These are phyloP conservation scores for Talaromyces sp. DNA, from an alignment of 2,329 filamentous ascomycete genomes.

Conservation along the genomic window DNA sequence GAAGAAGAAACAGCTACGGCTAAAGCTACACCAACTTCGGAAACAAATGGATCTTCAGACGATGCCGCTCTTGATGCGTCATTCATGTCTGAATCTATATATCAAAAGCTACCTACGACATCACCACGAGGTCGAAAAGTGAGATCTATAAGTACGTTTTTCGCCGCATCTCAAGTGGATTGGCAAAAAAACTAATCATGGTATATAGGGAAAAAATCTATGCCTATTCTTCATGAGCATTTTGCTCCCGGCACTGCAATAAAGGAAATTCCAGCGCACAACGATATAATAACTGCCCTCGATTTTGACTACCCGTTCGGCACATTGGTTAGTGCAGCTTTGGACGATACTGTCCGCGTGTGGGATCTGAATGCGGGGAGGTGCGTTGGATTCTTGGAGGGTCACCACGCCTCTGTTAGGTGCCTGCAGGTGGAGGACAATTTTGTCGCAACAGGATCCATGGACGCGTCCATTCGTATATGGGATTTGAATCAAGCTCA, in stretches of 20 bases:
- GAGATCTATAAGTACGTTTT: slow-evolving; percentile 36
- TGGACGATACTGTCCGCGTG: slow-evolving; percentile 90
- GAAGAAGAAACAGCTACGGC: slow-evolving; percentile 48
- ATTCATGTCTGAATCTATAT: slow-evolving; percentile 98
- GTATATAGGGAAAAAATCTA: slow-evolving; percentile 59
- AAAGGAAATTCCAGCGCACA: slow-evolving; percentile 81
- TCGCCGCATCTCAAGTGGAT: background rate
- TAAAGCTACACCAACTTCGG: slow-evolving; percentile 35
- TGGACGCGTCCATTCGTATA: slow-evolving; percentile 87
- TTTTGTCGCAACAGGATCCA: slow-evolving; percentile 86
- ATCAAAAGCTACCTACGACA: slow-evolving; percentile 82
- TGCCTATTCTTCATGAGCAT: slow-evolving; percentile 93
- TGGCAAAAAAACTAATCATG: background rate
- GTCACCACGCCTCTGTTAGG: slow-evolving; percentile 89
- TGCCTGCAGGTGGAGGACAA: slow-evolving; percentile 93
- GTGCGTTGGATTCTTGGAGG: slow-evolving; percentile 86
- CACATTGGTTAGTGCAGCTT: slow-evolving; percentile 82
- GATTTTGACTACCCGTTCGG: slow-evolving; percentile 98
- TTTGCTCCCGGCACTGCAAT: slow-evolving; percentile 86
- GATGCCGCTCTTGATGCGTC: slow-evolving; percentile 49
- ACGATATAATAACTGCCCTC: slow-evolving; percentile 78
- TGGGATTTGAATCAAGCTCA: slow-evolving; percentile 92
- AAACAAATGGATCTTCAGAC: slow-evolving; percentile 46
- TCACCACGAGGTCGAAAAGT: slow-evolving; percentile 50
- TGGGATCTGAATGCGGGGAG: slow-evolving; percentile 94